Evolutionary conservation across 148 eudicot genomes (phyloP), one percentile per base, ranked within the genome.

Genomic region (Chenopodium album): DNA sequence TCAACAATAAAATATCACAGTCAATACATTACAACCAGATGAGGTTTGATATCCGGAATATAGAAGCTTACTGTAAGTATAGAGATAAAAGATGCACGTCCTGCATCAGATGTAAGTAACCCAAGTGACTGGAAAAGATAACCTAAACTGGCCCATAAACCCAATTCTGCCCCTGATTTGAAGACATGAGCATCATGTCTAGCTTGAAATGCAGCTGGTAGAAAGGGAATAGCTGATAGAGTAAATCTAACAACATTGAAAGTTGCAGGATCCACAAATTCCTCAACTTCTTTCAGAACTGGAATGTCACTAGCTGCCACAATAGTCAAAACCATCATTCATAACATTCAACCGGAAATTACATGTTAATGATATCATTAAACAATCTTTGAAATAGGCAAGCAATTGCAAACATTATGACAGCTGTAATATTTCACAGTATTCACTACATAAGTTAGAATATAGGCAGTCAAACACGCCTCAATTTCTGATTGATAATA

Each of bases 101-200:
- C 97, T 73, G 93, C 97, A 79, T 88, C 94, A 69, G 92, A 91
- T 28, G 97, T 92, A 59, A 90, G 92, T 74, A 91, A 87, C 56
- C 94, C 97, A 83, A 91, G 87, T 60, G 97, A 92, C 85, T 92
- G 92, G 80, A 88, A 77, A 65, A 90, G 88, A 83, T 92, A 92
- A 44, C 90, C 97, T 79, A 92, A 80, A 84, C 97, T 90, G 80
- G 89, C 87, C 97, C 97, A 92, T 54, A 91, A 76, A 75, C 97
- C 97, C 85, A 92, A 81, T 86, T 91, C 94, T 60, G 85, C 67
- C 41, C 97, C 94, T 47, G 94, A 85, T 74, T 84, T 87, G 62
- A 89, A 88, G 50, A 88, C 89, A 73, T 60, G 82, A 70, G 77
- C 66, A 84, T 92, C 89, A 62, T 79, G 79, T 41, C 91, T 85